Base-by-base conservation (phyloP, 1,284 basidiomycete species). In the Tremellales sp. region DNA sequence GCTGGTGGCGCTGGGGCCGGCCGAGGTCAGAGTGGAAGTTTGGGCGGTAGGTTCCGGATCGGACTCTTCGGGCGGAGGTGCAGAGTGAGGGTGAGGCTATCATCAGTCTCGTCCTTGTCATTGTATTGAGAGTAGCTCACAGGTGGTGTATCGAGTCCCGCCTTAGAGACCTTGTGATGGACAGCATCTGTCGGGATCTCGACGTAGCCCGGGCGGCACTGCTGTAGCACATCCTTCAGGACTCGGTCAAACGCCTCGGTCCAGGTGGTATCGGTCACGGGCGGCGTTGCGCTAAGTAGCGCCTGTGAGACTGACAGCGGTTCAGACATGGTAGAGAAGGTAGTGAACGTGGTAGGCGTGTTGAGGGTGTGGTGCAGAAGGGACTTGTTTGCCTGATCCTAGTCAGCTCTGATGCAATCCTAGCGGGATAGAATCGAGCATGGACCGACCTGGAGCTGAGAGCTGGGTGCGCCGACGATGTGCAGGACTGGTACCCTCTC, bases 401-500 rank as follows among this genome's bases (percentile, higher is more conserved):
- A 10, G 46, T 45, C 24, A 46, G 46, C 40, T n/a, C 19, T 45
- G 12, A 39, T 45, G 15, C 29, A 31, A 15, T 8, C 8, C 29
- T 17, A 51, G 19, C 22, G 23, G 7, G 19, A 35, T n/a, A 7
- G 17, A 33, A 35, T n/a, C 25, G 29, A 44, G 21, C 25, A 29
- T 5, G 15, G 11, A 37, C 48, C 17, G 37, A 58, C 64, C 59
- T 72, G 65, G 48, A 70, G 50, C 23, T 52, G 43, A 22, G 60
- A 68, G 46, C 82, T 86, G 0, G 93, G 92, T 1, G 84, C 83
- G 51, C 93, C 93, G 43, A 87, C 93, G 43, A 97, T 82, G 68
- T 97, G 93, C 5, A 97, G 79, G 3, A 97, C 81, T 7, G 93
- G 93, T 4, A 97, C 83, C 75, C 89, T 86, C 74, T 97, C 92